Evolutionary conservation across 163 green algal genomes (phyloP).

Genomic region (Chloromonas sp.): DNA sequence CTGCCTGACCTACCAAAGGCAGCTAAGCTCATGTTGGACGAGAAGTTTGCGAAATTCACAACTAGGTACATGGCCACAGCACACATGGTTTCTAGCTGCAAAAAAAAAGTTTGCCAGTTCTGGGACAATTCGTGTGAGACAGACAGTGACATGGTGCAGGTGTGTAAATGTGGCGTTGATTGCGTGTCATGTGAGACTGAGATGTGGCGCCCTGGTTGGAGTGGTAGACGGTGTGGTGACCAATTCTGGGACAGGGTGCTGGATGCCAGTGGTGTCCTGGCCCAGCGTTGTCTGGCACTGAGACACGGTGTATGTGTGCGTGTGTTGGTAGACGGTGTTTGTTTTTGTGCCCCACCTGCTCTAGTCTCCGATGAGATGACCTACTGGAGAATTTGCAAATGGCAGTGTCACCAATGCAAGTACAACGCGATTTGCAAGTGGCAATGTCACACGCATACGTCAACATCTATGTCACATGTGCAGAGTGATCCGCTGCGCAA

Average conservation of each 20-base stretch:
- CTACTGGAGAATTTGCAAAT: no score
- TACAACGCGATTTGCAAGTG: not conserved
- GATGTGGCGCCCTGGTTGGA: no score
- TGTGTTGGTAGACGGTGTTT: not conserved
- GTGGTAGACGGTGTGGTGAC: no score
- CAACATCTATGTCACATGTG: constrained; percentile 16
- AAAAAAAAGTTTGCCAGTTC: no score
- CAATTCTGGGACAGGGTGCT: not conserved
- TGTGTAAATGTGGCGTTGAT: not conserved
- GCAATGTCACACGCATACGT: not conserved
- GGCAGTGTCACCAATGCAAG: no score
- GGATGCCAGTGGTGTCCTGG: not conserved
- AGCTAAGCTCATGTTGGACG: constrained; percentile 45
- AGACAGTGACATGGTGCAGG: not conserved
- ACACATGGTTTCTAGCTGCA: not conserved
- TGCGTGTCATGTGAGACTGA: no score
- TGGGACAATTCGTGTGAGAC: no score
- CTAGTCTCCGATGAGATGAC: no score
- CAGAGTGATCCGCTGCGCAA: constrained; percentile 18
- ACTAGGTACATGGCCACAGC: constrained; percentile 17
- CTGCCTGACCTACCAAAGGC: constrained; percentile 69
- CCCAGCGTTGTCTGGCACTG: no score
- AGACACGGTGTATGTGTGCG: no score
- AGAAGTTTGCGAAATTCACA: constrained; percentile 55
- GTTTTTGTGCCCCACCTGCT: not conserved